Conservation (phyloP, 2,329 filamentous ascomycete species). For the Fulvia fulva region DNA sequence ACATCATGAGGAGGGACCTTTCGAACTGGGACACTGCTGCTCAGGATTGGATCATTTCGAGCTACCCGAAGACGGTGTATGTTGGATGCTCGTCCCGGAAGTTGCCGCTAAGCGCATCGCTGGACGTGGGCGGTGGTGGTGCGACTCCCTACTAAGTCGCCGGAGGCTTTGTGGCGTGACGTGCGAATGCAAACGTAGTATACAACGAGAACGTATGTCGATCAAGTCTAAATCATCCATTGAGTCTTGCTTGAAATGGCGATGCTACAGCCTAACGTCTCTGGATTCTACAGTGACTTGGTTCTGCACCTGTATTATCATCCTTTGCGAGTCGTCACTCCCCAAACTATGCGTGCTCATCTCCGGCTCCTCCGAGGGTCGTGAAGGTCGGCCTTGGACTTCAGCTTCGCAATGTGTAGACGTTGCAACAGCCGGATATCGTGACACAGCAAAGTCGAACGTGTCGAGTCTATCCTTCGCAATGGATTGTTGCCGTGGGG, state of each 20-base stretch:
- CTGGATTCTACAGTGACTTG: not conserved
- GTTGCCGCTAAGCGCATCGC: conserved; percentile 43
- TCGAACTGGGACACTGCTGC: conserved; percentile 75
- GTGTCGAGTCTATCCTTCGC: not conserved
- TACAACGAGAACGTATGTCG: too few species aligned
- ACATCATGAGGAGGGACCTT: conserved; percentile 73
- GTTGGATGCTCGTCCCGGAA: conserved; percentile 59
- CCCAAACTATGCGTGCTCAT: conserved; percentile 4
- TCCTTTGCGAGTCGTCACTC: conserved; percentile 5
- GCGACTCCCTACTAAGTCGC: not conserved
- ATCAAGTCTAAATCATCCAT: not conserved
- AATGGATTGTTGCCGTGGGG: not conserved
- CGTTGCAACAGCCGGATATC: not conserved
- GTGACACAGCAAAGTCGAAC: conserved; percentile 6
- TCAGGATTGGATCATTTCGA: conserved; percentile 74
- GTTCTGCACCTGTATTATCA: conserved; percentile 12
- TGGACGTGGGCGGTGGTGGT: conserved; percentile 4
- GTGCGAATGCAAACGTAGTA: not conserved
- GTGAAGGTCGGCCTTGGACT: conserved; percentile 4
- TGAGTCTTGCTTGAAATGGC: not conserved
- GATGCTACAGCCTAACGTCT: not conserved
- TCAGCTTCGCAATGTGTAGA: conserved; percentile 8
- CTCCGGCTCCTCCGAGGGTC: not conserved
- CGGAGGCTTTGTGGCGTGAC: not conserved
- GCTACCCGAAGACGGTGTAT: conserved; percentile 56